Percentiles rank a stretch among this genome's conserved stretches.
Evolutionary conservation across 2,329 filamentous ascomycete species (phyloP).

Genomic region (Zelopaecilomyces penicillatus): DNA sequence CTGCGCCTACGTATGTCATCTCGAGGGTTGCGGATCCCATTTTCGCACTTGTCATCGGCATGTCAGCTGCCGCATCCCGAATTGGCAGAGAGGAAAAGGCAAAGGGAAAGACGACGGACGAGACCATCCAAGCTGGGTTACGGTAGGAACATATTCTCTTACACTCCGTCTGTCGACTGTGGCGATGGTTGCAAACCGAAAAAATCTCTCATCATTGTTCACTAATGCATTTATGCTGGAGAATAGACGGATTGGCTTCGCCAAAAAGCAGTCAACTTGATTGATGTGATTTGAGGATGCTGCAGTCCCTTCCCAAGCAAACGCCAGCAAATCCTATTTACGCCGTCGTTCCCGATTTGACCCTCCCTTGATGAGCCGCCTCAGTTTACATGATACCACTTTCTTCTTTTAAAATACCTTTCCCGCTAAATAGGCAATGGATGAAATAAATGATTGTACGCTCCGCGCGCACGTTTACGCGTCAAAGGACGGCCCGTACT

Average conservation of each 20-base stretch:
- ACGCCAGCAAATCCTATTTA: too few species aligned
- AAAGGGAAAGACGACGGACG: slow-evolving; percentile 43
- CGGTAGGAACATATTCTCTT: slow-evolving; percentile 22
- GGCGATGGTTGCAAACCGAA: too few species aligned
- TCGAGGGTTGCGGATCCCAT: slow-evolving; percentile 51
- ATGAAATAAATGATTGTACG: too few species aligned
- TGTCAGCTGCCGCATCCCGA: slow-evolving; percentile 45
- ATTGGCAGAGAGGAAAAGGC: slow-evolving; percentile 54
- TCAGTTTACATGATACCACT: too few species aligned
- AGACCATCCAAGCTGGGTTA: slow-evolving; percentile 41
- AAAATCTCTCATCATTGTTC: background rate
- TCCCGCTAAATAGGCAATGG: too few species aligned
- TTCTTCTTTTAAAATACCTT: too few species aligned
- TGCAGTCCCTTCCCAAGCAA: too few species aligned
- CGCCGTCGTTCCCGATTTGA: too few species aligned
- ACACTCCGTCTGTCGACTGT: too few species aligned
- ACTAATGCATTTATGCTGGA: slow-evolving; percentile 2
- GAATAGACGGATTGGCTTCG: slow-evolving; percentile 23
- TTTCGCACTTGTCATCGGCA: slow-evolving; percentile 48
- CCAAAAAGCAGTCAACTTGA: slow-evolving; percentile 11
- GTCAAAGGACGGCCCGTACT: slow-evolving; percentile 48
- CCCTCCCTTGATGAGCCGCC: too few species aligned
- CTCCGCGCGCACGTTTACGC: slow-evolving; percentile 15
- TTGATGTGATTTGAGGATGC: background rate
- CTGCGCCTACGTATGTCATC: slow-evolving; percentile 50